These are phyloP conservation scores for Carex kokanica DNA, from an alignment of 176 grass and related monocot genomes.

Conservation along the genomic window DNA sequence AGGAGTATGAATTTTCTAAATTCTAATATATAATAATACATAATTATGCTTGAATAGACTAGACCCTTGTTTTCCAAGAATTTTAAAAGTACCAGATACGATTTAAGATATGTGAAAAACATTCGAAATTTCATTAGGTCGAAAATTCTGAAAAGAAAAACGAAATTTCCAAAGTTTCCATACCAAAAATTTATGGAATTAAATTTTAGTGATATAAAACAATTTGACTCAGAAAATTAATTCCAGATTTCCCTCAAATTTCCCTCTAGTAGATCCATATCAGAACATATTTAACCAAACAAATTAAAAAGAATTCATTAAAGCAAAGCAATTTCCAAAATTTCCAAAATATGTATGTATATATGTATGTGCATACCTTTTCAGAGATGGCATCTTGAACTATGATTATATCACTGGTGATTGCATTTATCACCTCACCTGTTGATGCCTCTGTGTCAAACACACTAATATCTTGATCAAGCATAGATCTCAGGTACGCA, in stretches of 20 bases:
- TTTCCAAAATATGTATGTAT: background rate
- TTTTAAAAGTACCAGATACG: background rate
- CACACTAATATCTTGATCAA: conserved; percentile 87
- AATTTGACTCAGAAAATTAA: background rate
- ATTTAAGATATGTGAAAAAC: background rate
- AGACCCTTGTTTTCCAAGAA: background rate
- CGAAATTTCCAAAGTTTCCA: background rate
- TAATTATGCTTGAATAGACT: background rate
- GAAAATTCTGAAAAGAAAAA: background rate
- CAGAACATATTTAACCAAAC: background rate
- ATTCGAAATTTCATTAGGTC: background rate
- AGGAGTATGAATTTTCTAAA: background rate
- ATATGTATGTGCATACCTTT: conserved; percentile 44
- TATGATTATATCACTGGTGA: conserved; percentile 89
- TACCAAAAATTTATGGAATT: too few relatives aligned
- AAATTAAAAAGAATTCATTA: background rate
- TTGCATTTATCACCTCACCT: conserved; percentile 94
- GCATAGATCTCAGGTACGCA: conserved; percentile 79
- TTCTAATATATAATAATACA: background rate
- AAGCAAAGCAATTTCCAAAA: background rate
- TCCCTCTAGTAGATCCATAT: background rate
- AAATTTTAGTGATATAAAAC: background rate
- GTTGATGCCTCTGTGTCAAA: conserved; percentile 97
- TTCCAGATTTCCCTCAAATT: background rate
- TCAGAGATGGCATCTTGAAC: conserved; percentile 98